Evolutionary conservation across 2,329 filamentous ascomycete genomes (phyloP).

Genomic region (Cladosporium oxysporum): DNA sequence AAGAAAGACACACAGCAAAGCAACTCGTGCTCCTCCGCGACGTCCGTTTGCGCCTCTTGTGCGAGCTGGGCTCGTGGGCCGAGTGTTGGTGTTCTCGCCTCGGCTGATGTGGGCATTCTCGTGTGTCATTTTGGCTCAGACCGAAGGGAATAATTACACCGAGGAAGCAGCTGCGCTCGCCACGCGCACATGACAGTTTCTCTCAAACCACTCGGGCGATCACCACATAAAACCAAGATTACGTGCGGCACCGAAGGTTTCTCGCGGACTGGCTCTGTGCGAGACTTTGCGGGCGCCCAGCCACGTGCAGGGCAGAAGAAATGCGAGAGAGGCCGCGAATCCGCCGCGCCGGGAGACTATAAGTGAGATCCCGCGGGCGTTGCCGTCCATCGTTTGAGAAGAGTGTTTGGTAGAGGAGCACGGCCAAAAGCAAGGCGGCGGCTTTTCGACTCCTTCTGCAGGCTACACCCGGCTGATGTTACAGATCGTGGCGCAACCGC

Average conservation of each 20-base stretch:
- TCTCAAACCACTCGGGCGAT: background rate
- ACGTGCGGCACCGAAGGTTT: conserved; percentile 6
- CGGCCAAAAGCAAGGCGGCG: background rate
- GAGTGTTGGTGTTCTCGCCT: conserved; percentile 4
- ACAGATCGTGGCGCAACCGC: conserved; percentile 8
- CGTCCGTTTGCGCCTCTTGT: background rate
- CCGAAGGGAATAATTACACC: background rate
- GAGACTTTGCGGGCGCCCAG: background rate
- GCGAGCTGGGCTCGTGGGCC: background rate
- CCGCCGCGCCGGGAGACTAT: conserved; percentile 4
- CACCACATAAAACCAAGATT: background rate
- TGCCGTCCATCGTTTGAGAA: background rate
- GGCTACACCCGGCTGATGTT: conserved; percentile 10
- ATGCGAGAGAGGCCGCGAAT: conserved; percentile 14
- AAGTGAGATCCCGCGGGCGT: background rate
- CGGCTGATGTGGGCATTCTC: background rate
- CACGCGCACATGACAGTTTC: background rate
- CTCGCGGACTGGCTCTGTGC: background rate
- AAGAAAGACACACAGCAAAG: background rate
- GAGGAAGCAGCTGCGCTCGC: background rate
- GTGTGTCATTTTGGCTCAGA: conserved; percentile 9
- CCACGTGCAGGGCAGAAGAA: conserved; percentile 11
- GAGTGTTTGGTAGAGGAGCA: conserved; percentile 4
- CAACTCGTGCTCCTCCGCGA: background rate
- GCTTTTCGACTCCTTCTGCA: conserved; percentile 6